A percentile compares a stretch with the other conserved stretches of the same genome.
Conservation (phyloP, 306 rosid genomes). For the Dalbergia cultrata region DNA sequence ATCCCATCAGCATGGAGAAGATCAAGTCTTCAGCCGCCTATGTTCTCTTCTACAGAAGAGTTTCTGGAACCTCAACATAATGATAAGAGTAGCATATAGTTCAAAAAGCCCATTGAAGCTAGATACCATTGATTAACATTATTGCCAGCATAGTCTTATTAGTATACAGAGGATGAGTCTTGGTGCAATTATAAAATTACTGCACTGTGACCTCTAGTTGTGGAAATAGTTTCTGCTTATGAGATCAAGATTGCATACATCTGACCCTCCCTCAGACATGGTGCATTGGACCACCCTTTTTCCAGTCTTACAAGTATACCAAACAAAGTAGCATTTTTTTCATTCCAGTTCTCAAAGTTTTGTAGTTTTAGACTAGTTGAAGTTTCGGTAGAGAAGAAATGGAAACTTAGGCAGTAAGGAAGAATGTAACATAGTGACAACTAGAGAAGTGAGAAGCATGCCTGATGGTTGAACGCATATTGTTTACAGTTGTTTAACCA, state of each 20-base stretch:
- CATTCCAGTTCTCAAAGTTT: conserved; percentile 28
- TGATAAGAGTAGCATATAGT: conserved; percentile 50
- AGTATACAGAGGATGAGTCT: conserved; percentile 42
- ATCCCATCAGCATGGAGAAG: conserved; percentile 84
- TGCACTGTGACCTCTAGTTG: conserved; percentile 41
- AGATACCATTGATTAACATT: conserved; percentile 48
- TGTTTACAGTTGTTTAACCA: conserved; percentile 52
- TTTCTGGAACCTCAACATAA: conserved; percentile 56
- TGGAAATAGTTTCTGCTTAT: conserved; percentile 26
- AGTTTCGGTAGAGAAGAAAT: conserved; percentile 45
- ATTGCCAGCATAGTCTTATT: conserved; percentile 53
- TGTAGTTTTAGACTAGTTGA: conserved; percentile 45
- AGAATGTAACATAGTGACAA: conserved; percentile 53
- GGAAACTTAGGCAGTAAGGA: conserved; percentile 52
- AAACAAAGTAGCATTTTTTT: conserved; percentile 55
- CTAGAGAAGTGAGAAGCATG: conserved; percentile 48
- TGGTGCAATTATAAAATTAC: conserved; percentile 39
- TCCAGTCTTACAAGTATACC: conserved; percentile 52
- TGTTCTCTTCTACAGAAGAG: conserved; percentile 97
- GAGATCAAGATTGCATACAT: conserved; percentile 40
- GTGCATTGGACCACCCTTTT: conserved; percentile 21
- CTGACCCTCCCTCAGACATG: conserved; percentile 24
- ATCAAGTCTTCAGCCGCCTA: conserved; percentile 96
- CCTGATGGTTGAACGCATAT: conserved; percentile 46
- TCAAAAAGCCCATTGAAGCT: conserved; percentile 48